Evolutionary conservation across 495 filamentous ascomycete species (phyloP).

Genomic region (Aspergillus panamensis): DNA sequence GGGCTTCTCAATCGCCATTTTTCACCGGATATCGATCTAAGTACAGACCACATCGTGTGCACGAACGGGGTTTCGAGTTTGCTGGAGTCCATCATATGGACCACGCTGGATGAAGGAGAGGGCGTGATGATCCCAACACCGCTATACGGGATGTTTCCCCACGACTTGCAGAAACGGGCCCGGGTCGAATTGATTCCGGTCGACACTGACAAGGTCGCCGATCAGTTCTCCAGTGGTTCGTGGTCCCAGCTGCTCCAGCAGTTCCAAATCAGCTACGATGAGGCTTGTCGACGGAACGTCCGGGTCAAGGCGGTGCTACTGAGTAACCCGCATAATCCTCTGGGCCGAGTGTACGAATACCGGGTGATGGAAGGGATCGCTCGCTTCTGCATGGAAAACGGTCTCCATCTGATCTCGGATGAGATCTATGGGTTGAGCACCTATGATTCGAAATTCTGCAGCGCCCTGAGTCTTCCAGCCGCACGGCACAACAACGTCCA

Average conservation of each 20-base stretch:
- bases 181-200: background rate
- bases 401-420: constrained; percentile 5
- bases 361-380: background rate
- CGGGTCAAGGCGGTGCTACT: background rate
- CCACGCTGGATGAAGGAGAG: background rate
- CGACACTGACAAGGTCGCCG: background rate
- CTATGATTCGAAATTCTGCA: background rate
- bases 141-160: background rate
- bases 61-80: background rate
- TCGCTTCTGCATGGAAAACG: background rate
- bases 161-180: background rate
- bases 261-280: background rate
- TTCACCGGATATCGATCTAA: no score
- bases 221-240: background rate
- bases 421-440: constrained; percentile 7
- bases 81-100: background rate
- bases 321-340: constrained; percentile 7
- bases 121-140: background rate
- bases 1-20: no score
- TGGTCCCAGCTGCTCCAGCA: background rate
- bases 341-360: background rate
- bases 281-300: background rate
- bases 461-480: background rate
- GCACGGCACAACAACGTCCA: background rate
- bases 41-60: no score